Evolutionary conservation across 371 early-diverging fungal genomes (phyloP).

Genomic region (Mucor circinelloides): DNA sequence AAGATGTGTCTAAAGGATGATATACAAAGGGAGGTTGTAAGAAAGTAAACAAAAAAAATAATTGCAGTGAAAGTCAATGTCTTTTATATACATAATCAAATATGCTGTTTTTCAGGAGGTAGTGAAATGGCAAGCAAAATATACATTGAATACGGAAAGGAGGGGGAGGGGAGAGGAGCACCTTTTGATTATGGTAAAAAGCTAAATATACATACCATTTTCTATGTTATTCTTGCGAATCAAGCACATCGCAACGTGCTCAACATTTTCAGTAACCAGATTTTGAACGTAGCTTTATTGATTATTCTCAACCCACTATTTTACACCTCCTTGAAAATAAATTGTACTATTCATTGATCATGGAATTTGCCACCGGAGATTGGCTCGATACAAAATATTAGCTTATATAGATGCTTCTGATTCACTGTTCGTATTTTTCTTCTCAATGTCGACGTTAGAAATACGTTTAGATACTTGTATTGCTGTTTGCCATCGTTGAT

Average conservation of each 20-base stretch:
- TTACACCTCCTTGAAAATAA: background rate
- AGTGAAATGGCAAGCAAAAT: background rate
- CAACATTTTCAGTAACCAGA: background rate
- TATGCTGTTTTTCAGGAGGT: background rate
- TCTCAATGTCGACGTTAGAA: background rate
- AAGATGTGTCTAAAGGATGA: background rate
- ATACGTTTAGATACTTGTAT: background rate
- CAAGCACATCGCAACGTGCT: background rate
- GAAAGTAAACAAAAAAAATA: background rate
- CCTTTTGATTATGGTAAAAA: background rate
- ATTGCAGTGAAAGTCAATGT: background rate
- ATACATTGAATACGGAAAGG: background rate
- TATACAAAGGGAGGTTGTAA: background rate
- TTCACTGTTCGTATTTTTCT: background rate
- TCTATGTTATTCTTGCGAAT: background rate
- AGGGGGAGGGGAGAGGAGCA: background rate
- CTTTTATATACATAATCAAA: background rate
- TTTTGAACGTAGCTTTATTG: background rate
- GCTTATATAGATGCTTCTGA: background rate
- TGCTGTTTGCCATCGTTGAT: background rate
- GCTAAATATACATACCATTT: background rate
- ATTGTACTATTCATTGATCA: background rate
- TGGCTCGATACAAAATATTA: background rate
- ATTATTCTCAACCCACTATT: background rate
- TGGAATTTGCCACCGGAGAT: slow-evolving; percentile 3